A percentile compares a stretch with the other conserved stretches of the same genome.
These are phyloP conservation scores for Novakomyces olei DNA, from an alignment of 805 yeast species.

Conservation along the genomic window DNA sequence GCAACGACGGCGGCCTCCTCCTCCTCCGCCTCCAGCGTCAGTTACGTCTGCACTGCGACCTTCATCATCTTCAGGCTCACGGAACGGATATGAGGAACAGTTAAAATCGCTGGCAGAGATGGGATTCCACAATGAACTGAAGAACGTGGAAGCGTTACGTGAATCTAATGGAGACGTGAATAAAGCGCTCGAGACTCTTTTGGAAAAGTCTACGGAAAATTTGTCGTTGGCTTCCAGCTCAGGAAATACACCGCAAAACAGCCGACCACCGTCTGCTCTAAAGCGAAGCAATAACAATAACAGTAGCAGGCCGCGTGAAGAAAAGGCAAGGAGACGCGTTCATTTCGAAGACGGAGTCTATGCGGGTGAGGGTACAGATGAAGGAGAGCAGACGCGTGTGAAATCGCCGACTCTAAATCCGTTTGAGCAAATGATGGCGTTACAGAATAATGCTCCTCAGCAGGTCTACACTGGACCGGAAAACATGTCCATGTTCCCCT, in stretches of 20 bases:
- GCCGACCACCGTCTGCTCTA: not conserved
- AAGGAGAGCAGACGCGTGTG: not conserved
- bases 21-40: conserved; percentile 1
- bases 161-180: not conserved
- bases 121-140: not conserved
- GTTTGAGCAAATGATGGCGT: conserved; percentile 4
- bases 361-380: not conserved
- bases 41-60: not conserved
- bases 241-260: not conserved
- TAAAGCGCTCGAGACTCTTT: not conserved
- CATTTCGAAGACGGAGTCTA: conserved; percentile 1
- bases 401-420: conserved; percentile 2
- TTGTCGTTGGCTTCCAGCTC: too few species aligned
- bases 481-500: too few species aligned
- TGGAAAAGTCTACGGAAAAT: not conserved
- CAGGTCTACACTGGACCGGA: too few species aligned
- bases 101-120: not conserved
- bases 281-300: not conserved
- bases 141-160: not conserved
- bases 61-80: not conserved
- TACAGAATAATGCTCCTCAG: too few species aligned
- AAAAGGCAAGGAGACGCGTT: too few species aligned
- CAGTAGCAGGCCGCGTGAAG: too few species aligned
- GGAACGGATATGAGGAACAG: not conserved
- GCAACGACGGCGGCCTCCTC: not conserved